Base-by-base conservation (phyloP, 495 filamentous ascomycete species). In the Staphylotrichum tortipilum region DNA sequence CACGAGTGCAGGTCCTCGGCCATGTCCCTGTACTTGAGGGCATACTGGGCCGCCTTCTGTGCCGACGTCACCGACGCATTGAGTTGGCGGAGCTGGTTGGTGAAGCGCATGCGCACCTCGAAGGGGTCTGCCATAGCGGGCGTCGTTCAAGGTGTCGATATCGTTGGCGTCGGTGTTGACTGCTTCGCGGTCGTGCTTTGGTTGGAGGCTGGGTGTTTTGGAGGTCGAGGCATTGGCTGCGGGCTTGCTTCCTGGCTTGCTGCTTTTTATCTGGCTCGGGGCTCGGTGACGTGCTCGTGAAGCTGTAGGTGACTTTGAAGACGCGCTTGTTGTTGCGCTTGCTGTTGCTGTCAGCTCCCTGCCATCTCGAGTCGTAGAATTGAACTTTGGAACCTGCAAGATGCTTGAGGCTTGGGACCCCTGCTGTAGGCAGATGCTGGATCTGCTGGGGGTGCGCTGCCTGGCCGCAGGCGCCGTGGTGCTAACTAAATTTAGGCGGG, bases 21-120 rank as follows among this genome's bases (percentile, higher is more conserved):
- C 78, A 90, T 81, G 58, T 97, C 91, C 49, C 81, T 76, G 70
- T 92, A 85, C 63, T 88, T 94, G 41, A 97, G 77, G 12, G 92
- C 92, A 82, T 91, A 99, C 58, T 88, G 84, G 18, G 92, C 92
- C 2, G 89, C 87, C 75, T 95, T 94, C 55, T 90, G 87, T 7
- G 88, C 84, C 2, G 89, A 89, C 8, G 84, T 86, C 33, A 89
- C 80, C 7, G 86, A 88, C 10, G 94, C 94, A 57, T 88, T 94
- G 22, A 99, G 79, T 58, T 89, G 83, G 43, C 89, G 83, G 5
- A 99, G 79, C 56, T 88, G 86, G 40, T 74, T 76, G 11, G 89
- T 95, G 69, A 99, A 99, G 61, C 89, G 88, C 79, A 99, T 88
- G 59, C 92, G 90, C 49, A 95, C 90, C 73, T 97, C 91, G 70